Base-by-base conservation (phyloP, 306 rosid genomes). In the Cicer yamashitae region DNA sequence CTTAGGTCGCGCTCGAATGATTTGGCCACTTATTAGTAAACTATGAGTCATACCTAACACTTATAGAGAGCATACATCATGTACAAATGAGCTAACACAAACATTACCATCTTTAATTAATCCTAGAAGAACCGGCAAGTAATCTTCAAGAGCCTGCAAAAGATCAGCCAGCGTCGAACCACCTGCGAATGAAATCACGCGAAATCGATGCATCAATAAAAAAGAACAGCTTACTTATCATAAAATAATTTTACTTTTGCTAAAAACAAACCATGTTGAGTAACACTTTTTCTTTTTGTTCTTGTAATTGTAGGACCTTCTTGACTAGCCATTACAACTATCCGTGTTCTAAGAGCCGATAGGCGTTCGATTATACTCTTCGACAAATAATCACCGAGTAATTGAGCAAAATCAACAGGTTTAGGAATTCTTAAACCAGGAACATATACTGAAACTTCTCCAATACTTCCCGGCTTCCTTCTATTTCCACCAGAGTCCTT, bases 401-500 rank as follows among this genome's bases (percentile, higher is more conserved):
- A 56, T 46, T 84, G 91, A 39, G 87, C 63, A 91, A 92, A 92
- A 88, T 94, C 99, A 76, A 87, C 96, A 48, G 96, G 92, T 86
- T 88, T 92, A 50, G 99, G 97, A 81, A 92, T 89, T 70, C 99
- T 86, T 77, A 94, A 70, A 85, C 97, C 99, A 41, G 99, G 97
- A 86, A 92, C 97, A 77, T 94, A 94, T 30, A 89, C 96, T 20
- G 93, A 94, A 80, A 94, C 91, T 10, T 94, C 98, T 65, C 99
- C 99, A 41, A 92, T 94, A 82, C 93, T 94, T 68, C 93, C 89
- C 0, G 99, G 99, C 81, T 87, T 85, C 86, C 94, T 88, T 77
- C 99, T 89, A 81, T 79, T 89, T 76, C 96, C 96, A 80, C 88
- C 91, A 22, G 90, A 50, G 81, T 92, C 97, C 82, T 84, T 88